Base-by-base conservation (phyloP, 1,284 basidiomycete genomes). In the Calocybe gambosa region DNA sequence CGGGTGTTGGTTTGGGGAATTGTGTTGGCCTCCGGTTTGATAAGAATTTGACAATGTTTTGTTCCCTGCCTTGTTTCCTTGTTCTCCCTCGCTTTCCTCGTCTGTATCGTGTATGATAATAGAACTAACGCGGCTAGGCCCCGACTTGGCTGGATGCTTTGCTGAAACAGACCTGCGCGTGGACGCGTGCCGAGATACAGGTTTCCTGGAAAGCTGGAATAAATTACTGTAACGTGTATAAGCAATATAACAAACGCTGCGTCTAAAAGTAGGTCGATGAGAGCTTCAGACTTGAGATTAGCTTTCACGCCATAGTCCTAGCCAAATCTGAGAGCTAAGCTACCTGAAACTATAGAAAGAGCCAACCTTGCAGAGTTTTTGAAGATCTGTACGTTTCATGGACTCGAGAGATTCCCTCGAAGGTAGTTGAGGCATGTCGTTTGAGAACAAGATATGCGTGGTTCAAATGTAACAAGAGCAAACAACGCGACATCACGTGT, bases 251-350 rank as follows among this genome's bases (percentile, higher is more conserved):
- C 70, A 52, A 55, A 79, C 71, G 73, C 69, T 47, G 77, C 70
- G 54, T 81, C 76, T 10, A 85, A 64, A 12, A 88, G 67, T n/a
- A 85, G 68, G 57, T 87, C 80, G 57, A 89, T 85, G 51, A 89
- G 67, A 38, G 78, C 78, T 55, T 86, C 84, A 19, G 83, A 77
- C 67, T 85, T 89, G 59, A 88, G 74, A 62, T 88, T 88, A 41
- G 86, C 85, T 62, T 76, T 82, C 50, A 89, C 77, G 47, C 85
- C 85, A 60, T 82, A 79, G 53, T 86, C 82, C 85, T 88, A 47
- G 29, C 43, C 43, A 42, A 43, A 40, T 42, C 47, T 55, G 42
- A 58, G 57, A 34, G 51, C 54, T 62, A 53, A 47, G 38, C 29
- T 21, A n/a, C 33, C 26, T 26, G 23, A 15, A 18, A 41, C 58